phyloP scores from a whole-genome alignment of 2,329 filamentous ascomycete genomes.

The Clarireedia homoeocarpa region DNA sequence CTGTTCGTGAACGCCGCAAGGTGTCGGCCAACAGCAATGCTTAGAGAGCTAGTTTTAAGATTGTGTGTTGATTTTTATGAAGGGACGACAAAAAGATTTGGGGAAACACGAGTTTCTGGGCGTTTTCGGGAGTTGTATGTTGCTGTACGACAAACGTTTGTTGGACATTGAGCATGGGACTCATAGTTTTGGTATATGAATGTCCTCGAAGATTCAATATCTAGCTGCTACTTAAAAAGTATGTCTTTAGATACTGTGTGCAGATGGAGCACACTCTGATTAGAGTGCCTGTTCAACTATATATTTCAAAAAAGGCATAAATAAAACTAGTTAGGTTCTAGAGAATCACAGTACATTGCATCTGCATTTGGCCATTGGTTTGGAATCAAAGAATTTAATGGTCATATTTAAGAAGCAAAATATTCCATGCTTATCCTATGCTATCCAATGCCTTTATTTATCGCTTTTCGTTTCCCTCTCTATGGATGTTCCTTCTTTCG shows the following conservation, averaged over 20 bases:
- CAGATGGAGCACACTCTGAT: no score
- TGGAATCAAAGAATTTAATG: not conserved
- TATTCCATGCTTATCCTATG: not conserved
- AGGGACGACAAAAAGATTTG: not conserved
- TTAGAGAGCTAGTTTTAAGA: not conserved
- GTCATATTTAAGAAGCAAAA: not conserved
- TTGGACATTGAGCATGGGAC: not conserved
- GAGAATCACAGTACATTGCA: no score
- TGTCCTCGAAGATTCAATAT: no score
- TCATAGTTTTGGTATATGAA: not conserved
- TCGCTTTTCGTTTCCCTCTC: not conserved
- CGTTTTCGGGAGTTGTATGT: not conserved
- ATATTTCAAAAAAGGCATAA: no score
- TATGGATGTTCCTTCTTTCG: no score
- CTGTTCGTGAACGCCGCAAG: slow-evolving; percentile 65
- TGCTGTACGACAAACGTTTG: not conserved
- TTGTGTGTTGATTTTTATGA: not conserved
- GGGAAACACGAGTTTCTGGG: not conserved
- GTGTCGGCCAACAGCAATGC: not conserved
- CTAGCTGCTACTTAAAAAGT: no score
- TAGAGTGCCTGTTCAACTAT: no score
- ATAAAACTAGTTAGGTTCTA: no score
- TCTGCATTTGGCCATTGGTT: no score
- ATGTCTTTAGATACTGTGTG: no score
- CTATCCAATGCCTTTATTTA: not conserved